Base-by-base conservation (phyloP, 2,329 filamentous ascomycete species). In the Pseudogymnoascus sp. region DNA sequence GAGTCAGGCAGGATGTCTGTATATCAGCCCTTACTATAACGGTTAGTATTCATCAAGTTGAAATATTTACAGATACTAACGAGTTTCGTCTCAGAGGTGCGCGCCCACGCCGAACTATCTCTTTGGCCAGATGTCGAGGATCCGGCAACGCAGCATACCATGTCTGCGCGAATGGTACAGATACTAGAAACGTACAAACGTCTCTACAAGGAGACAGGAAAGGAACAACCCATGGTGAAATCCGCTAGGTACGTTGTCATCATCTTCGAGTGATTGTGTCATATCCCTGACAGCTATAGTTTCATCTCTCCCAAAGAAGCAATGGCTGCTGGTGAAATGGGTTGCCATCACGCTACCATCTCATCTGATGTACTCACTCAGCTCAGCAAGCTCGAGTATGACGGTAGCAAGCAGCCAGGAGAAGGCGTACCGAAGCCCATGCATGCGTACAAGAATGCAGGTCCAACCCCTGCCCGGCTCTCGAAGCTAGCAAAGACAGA, bases 21-120 rank as follows among this genome's bases (percentile, higher is more conserved):
- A 77, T 63, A 79, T 82, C 68, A 80, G 78, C 66, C 79, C 79
- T 3, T 82, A 82, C 63, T 80, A 76, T 61, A 82, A 82, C 64
- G 76, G 77, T 77, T 64, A 62, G 72, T 56, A 31, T 11, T 19
- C 7, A 17, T 33, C 46, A 50, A 53, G 9, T 3, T 59, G 11
- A 9, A 11, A 44, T 44, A 44, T 21, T 46, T 6, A 29, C 26
- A 11, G 13, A 53, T 46, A 42, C 50, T 59, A n/a, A 31, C 56
- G n/a, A 19, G 13, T 63, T 29, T 42, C 7, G 13, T 40, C 1
- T 23, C 44, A 80, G 78, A 80, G 68, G 75, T 74, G 40, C 73
- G 72, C 5, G 79, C 78, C 2, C 78, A 81, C 63, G 72, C 74
- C 59, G 75, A 80, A 64, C 70, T 68, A 3, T 70, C 72, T 10